phyloP scores from a whole-genome alignment of 2,329 filamentous ascomycete species.

The Talaromyces sp. region DNA sequence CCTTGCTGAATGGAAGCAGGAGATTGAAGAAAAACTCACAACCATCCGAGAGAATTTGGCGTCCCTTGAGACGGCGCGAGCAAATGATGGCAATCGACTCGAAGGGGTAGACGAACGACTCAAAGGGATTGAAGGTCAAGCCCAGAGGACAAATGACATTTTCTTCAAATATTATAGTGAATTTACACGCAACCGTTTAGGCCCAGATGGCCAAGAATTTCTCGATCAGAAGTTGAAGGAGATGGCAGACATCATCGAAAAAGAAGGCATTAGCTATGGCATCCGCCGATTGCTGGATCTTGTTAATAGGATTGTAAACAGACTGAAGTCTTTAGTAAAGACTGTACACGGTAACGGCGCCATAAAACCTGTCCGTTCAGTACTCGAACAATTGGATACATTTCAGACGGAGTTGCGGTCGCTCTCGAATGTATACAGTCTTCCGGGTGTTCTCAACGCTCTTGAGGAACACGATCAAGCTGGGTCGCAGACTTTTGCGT shows the following conservation, averaged over 20 bases:
- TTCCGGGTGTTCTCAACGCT: background rate
- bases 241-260: background rate
- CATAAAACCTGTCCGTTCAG: background rate
- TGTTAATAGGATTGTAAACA: background rate
- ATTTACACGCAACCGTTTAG: background rate
- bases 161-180: background rate
- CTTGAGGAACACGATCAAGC: background rate
- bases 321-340: background rate
- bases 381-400: background rate
- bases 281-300: background rate
- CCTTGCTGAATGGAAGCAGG: background rate
- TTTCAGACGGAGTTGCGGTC: background rate
- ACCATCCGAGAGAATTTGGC: background rate
- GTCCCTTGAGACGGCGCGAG: background rate
- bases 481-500: background rate
- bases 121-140: background rate
- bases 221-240: background rate
- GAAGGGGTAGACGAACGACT: background rate
- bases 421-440: background rate
- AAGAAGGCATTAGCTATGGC: background rate
- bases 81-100: background rate
- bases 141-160: background rate
- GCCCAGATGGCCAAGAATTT: background rate
- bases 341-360: background rate
- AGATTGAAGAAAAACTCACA: background rate